Evolutionary conservation across 805 yeast genomes (phyloP), one percentile per base, ranked within the genome.

Genomic region (Priceomyces fermenticarens): DNA sequence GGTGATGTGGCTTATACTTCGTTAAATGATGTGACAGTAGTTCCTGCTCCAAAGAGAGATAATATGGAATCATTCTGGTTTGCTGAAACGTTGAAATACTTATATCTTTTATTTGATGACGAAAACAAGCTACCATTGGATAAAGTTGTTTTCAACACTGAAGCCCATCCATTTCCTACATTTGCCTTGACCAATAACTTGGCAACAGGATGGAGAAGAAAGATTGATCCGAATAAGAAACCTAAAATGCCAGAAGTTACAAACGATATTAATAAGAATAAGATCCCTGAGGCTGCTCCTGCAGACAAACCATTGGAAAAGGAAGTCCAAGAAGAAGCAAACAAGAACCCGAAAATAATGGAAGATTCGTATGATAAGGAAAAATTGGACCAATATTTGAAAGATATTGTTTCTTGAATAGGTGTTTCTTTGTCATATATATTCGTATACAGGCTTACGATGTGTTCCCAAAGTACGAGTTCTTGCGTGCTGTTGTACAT

Each of bases 61-160:
- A 87, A 86, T 55, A 78, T 86, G 79, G 97, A 89, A 63, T 83
- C 95, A 14, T 88, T 88, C 70, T 90, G 97, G 97, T 72, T 87
- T 38, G 90, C 96, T 2, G 97, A 90, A 60, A 90, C 97, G 3
- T 73, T 90, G 57, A 90, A 90, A 62, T 90, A 89, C 62, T 69
- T 89, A 31, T 87, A 87, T 54, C 63, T 88, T 42, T 66, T 88
- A 47, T 88, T 88, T 63, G 93, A 86, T 48, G 81, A 80, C 51
- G 72, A 72, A 12, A 70, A 75, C 46, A 72, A 79, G 41, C 63
- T 85, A 47, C 88, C 90, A 25, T 66, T 89, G 50, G 78, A 77
- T 35, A 65, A 81, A 43, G 75, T 81, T 40, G 88, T 90, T 4
- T 88, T 87, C 71, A 90, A 88, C 65, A 88, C 97, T 1, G 97